Conservation (phyloP, 140 eudicot genomes). For the Senecio squalidus region DNA sequence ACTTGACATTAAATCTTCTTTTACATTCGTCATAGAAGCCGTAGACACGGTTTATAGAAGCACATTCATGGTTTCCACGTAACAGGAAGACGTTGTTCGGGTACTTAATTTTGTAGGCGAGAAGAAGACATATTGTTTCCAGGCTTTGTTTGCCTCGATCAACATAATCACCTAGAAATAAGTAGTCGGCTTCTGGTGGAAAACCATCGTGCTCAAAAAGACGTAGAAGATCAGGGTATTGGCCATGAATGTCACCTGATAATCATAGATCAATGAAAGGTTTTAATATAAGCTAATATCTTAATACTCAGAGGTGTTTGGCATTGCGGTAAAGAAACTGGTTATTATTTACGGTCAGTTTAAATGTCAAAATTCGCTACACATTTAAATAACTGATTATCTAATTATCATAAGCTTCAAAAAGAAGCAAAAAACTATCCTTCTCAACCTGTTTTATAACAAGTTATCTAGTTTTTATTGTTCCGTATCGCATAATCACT, state of each 20-base stretch:
- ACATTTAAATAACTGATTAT: neutral
- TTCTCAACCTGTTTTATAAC: neutral
- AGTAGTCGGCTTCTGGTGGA: slow-evolving; percentile 38
- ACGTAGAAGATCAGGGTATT: slow-evolving; percentile 45
- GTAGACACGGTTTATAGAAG: slow-evolving; percentile 41
- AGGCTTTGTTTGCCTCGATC: slow-evolving; percentile 51
- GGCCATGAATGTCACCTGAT: slow-evolving; percentile 48
- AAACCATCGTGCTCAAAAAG: slow-evolving; percentile 38
- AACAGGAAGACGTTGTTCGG: slow-evolving; percentile 36
- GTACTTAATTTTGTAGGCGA: slow-evolving; percentile 36
- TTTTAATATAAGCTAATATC: neutral
- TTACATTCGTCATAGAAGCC: slow-evolving; percentile 41
- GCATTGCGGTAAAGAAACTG: neutral
- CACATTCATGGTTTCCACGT: slow-evolving; percentile 39
- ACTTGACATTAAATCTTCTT: slow-evolving; percentile 35
- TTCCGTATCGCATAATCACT: neutral
- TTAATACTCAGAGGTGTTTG: neutral
- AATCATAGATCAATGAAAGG: slow-evolving; percentile 2
- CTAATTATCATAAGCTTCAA: too few species aligned
- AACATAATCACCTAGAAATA: slow-evolving; percentile 45
- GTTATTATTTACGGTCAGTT: neutral
- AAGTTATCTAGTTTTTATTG: neutral
- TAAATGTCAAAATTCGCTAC: too few species aligned
- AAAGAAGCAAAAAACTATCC: too few species aligned
- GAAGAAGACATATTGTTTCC: slow-evolving; percentile 41